A percentile compares a stretch with the other conserved stretches of the same genome.
Evolutionary conservation across 345 rosid species (phyloP).

Genomic region (Camelina laxa): DNA sequence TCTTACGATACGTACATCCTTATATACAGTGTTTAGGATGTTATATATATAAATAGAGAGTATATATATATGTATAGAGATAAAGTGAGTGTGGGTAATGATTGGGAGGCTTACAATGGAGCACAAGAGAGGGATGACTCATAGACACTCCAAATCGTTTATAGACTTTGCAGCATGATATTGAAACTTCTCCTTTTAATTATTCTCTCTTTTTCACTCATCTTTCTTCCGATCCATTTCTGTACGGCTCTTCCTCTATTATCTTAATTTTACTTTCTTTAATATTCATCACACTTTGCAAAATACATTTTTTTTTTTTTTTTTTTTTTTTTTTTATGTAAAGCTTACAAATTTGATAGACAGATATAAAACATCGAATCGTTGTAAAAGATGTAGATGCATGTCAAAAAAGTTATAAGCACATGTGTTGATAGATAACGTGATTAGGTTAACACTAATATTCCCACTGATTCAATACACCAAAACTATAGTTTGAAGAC

Average conservation of each 20-base stretch:
- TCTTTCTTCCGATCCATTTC: slow-evolving; percentile 31
- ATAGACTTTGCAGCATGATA: slow-evolving; percentile 33
- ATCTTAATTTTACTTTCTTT: slow-evolving; percentile 10
- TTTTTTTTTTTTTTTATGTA: background rate
- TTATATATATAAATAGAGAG: background rate
- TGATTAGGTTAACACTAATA: slow-evolving; percentile 44
- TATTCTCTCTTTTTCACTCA: slow-evolving; percentile 18
- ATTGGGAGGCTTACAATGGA: slow-evolving; percentile 40
- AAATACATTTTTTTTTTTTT: background rate
- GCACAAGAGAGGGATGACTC: slow-evolving; percentile 44
- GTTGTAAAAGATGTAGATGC: slow-evolving; percentile 19
- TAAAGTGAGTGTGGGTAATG: slow-evolving; percentile 41
- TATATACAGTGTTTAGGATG: slow-evolving; percentile 23
- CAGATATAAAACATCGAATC: slow-evolving; percentile 7
- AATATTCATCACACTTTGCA: background rate
- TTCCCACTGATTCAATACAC: slow-evolving; percentile 39
- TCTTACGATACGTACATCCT: slow-evolving; percentile 38
- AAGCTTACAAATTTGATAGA: slow-evolving; percentile 2
- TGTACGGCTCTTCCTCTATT: slow-evolving; percentile 44
- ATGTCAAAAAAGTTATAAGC: background rate
- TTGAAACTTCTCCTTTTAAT: slow-evolving; percentile 28
- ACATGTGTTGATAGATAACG: slow-evolving; percentile 32
- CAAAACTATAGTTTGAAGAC: slow-evolving; percentile 36
- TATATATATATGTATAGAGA: background rate
- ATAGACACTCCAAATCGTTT: slow-evolving; percentile 30